Evolutionary conservation across 2,329 filamentous ascomycete species (phyloP), one percentile per base, ranked within the genome.

Genomic region (Emydomyces testavorans): DNA sequence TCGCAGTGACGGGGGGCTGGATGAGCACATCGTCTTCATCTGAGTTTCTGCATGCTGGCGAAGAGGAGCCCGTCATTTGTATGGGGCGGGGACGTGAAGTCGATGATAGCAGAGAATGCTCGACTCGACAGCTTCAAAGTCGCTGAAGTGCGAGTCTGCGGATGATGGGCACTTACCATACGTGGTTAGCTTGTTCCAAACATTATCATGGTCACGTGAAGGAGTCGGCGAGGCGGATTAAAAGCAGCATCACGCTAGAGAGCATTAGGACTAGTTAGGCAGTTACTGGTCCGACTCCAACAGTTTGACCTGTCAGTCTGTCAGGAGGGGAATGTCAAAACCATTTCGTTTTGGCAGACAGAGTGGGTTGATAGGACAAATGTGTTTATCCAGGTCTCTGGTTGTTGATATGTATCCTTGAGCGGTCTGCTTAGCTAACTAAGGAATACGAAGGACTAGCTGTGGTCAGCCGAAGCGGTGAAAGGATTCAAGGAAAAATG

Each of bases 11-110:
- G 1, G 46, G 46, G 11, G 31, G 29, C 6, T 29, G 21, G n/a
- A 48, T 26, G 20, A 48, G 37, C n/a, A 38, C 38, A 10, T 48
- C 38, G 28, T 37, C 38, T 31, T 48, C 46, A 23, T 36, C 37
- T n/a, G 31, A 37, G n/a, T 43, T 23, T 42, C 46, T 43, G 38
- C 46, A 43, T 37, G 1, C 23, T 10, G 37, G 21, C n/a, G 38
- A 18, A 42, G 24, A 15, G 24, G 28, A 40, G 28, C 18, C 16
- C 21, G 45, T 47, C 45, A 47, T 47, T 47, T 23, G 45, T 15
- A 18, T 18, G 5, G 13, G 18, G 23, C 1, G n/a, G n/a, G 2
- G n/a, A 15, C 2, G 15, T 26, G 13, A 47, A 4, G 18, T 40
- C 43, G 18, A 31, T 29, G 13, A 29, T 2, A 13, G 43, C 6